Evolutionary conservation across 345 rosid genomes (phyloP), one percentile per base, ranked within the genome.

Genomic region (Eucalyptus cladocalyx): DNA sequence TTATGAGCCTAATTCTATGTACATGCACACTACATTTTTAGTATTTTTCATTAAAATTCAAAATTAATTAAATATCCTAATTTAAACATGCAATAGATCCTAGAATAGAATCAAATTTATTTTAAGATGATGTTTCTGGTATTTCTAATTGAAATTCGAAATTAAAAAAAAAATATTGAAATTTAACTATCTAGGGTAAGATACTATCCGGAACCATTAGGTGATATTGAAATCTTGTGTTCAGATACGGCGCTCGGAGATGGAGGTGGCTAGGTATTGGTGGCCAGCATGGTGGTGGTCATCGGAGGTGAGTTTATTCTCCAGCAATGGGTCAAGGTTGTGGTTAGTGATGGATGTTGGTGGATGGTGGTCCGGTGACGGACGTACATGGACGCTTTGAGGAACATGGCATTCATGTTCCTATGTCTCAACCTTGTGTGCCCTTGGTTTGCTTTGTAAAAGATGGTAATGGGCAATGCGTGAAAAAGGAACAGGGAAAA

Each of bases 211-310:
- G 62, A 56, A 56, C 28, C 62, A 24, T 56, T 56, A 4, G 62
- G 30, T 56, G 62, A 24, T 56, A 56, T 0, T 56, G 0, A 24
- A 56, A 56, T 56, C 62, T 21, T 9, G 28, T 23, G 62, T 56
- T 56, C 12, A 6, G 12, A 56, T 23, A 56, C 0, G 6, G 3
- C 62, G 62, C 62, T 24, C 1, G 0, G 30, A 56, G 6, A 56
- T 24, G 62, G 30, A 24, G 30, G 62, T 56, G 62, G 30, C 30
- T 0, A 56, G 30, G 13, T 23, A 10, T 23, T 56, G 3, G 28
- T 56, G 30, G 62, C 62, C 13, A 56, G 62, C 30, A 10, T 24
- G 62, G 62, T 24, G 62, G 62, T 24, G 30, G 30, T 56, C 62
- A 56, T 24, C 62, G 12, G 30, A 23, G 62, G 13, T 56, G 62